Base-by-base conservation (phyloP, 306 rosid species). In the Cicer bijugum region DNA sequence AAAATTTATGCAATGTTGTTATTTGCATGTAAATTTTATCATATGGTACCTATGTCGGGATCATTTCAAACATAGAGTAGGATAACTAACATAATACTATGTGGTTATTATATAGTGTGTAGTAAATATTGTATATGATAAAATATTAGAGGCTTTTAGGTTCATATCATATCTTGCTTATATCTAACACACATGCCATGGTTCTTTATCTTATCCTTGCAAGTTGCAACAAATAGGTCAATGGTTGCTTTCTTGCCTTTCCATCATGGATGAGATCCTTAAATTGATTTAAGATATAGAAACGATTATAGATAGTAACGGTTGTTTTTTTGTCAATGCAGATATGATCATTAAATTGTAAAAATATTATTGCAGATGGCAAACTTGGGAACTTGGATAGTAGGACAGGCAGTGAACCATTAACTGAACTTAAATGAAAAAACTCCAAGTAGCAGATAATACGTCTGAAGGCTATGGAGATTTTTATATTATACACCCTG, bases 311-410 rank as follows among this genome's bases (percentile, higher is more conserved):
- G 50, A 63, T 57, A 38, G 20, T 74, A 23, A 74, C 48, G 14
- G 17, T 59, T 58, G 38, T 16, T 39, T 77, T 71, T 55, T 73
- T 73, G 66, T 8, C 65, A 50, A 64, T 64, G 78, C 79, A 81
- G 88, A 84, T 73, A 12, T 67, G 51, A 67, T 62, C 37, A 38
- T 53, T 64, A 42, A 6, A 53, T 2, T 45, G 66, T 47, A 47
- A 60, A 53, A 20, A 64, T 46, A 17, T 6, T 47, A 50, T 50
- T 68, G 55, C 35, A 50, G 17, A 44, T 57, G 19, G 17, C 12
- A 28, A 79, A 51, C 58, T 53, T 14, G 66, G 52, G 72, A 17
- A 28, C 67, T 15, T 69, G 66, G 56, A 59, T 44, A 15, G 64
- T 48, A 64, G 14, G 38, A 73, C 38, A 62, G 12, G 6, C 20